Conservation (phyloP, 352 stramenopile species). For the Globisporangium takayamanum region DNA sequence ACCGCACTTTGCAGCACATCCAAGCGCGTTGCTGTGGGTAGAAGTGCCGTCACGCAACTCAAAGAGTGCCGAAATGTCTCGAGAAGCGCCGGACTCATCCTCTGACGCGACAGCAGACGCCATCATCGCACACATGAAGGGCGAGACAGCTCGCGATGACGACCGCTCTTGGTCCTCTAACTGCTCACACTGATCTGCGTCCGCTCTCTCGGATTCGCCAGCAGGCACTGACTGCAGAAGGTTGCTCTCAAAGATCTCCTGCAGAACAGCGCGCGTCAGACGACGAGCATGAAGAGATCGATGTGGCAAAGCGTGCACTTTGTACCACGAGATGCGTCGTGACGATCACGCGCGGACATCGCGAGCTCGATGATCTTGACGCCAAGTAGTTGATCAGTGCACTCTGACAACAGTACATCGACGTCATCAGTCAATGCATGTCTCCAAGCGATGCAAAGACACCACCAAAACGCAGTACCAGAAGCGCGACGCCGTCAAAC, state of each 20-base stretch:
- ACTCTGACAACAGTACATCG: slow-evolving; percentile 26
- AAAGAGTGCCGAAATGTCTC: slow-evolving; percentile 38
- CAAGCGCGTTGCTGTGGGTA: slow-evolving; percentile 63
- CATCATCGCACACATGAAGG: slow-evolving; percentile 53
- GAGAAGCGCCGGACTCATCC: slow-evolving; percentile 12
- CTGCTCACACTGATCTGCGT: background rate
- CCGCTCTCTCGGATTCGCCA: background rate
- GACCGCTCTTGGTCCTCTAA: background rate
- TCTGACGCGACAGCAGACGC: slow-evolving; percentile 22
- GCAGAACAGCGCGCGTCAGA: slow-evolving; percentile 3
- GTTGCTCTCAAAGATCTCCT: slow-evolving; percentile 60
- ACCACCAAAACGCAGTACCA: slow-evolving; percentile 32
- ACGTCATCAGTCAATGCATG: background rate
- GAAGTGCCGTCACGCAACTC: slow-evolving; percentile 57
- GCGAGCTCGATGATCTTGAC: slow-evolving; percentile 15
- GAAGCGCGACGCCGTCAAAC: slow-evolving; percentile 61
- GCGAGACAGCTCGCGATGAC: background rate
- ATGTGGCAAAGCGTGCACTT: background rate
- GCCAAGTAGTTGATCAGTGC: slow-evolving; percentile 58
- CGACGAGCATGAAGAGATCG: background rate
- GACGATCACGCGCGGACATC: slow-evolving; percentile 55
- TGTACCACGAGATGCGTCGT: slow-evolving; percentile 79
- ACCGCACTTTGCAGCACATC: slow-evolving; percentile 64
- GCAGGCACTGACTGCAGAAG: slow-evolving; percentile 19
- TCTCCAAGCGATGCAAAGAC: background rate